Conservation (phyloP, 2,329 filamentous ascomycete genomes). For the Aspergillus sp. region DNA sequence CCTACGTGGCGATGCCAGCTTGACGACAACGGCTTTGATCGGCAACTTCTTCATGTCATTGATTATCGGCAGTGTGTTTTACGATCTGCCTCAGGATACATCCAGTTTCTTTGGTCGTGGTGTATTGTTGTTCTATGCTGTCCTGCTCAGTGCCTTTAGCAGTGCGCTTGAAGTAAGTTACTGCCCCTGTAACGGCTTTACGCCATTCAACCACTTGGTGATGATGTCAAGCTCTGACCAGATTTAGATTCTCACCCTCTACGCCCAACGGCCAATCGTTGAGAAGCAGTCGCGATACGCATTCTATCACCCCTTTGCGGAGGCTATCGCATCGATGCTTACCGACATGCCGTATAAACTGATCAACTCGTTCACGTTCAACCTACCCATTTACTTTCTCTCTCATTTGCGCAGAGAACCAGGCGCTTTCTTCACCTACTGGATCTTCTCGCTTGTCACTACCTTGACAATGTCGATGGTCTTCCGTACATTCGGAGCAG, state of each 20-base stretch:
- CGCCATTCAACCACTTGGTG: too few species aligned
- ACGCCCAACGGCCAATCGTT: constrained; percentile 23
- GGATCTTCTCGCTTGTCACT: constrained; percentile 73
- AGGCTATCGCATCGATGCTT: constrained; percentile 12
- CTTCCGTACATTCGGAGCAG: constrained; percentile 77
- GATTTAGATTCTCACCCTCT: constrained; percentile 23
- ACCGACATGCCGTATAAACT: constrained; percentile 72
- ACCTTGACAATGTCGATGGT: constrained; percentile 84
- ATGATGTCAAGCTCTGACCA: neutral
- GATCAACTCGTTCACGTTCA: constrained; percentile 74
- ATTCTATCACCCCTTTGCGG: constrained; percentile 24
- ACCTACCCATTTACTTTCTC: constrained; percentile 84
- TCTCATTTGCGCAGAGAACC: constrained; percentile 75
- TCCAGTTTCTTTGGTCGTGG: constrained; percentile 75
- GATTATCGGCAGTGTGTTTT: constrained; percentile 79
- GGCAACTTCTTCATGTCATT: constrained; percentile 75
- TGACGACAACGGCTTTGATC: constrained; percentile 65
- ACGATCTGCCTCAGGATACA: constrained; percentile 68
- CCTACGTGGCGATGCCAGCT: constrained; percentile 71
- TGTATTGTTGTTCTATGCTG: constrained; percentile 79
- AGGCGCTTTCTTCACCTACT: constrained; percentile 82
- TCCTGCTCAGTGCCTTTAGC: constrained; percentile 80
- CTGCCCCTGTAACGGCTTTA: too few species aligned
- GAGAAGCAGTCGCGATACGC: constrained; percentile 24
- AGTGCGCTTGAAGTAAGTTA: constrained; percentile 72